phyloP scores from a whole-genome alignment of 768 basidiomycete species.

The Leccinum pellstonianum region DNA sequence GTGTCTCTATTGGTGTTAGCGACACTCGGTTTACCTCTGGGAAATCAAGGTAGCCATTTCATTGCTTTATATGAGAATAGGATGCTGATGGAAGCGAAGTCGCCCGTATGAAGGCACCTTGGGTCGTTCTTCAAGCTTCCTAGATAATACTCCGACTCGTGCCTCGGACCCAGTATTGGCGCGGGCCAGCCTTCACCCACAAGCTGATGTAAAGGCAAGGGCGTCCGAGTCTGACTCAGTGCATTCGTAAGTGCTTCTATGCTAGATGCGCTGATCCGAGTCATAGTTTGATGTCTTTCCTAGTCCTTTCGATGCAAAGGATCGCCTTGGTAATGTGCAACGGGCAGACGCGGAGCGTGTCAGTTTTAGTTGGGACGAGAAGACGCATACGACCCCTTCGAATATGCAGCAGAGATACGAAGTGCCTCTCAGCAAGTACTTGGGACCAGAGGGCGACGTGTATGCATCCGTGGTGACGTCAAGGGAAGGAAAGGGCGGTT shows the following conservation, averaged over 20 bases:
- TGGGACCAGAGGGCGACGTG: background rate
- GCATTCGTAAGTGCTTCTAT: constrained; percentile 7
- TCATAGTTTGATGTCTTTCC: background rate
- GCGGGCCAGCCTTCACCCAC: background rate
- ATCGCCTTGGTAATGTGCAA: background rate
- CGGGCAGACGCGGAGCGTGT: background rate
- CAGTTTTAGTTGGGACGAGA: constrained; percentile 5
- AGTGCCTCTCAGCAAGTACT: constrained; percentile 19
- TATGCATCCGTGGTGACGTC: background rate
- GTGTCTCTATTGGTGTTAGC: background rate
- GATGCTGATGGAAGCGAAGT: constrained; percentile 6
- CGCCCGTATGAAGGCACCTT: background rate
- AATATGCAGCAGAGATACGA: constrained; percentile 8
- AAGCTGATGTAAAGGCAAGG: background rate
- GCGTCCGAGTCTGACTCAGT: background rate
- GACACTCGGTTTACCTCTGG: background rate
- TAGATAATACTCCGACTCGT: background rate
- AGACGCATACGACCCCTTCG: background rate
- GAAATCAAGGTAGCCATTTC: background rate
- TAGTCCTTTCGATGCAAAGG: constrained; percentile 1
- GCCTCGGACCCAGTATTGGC: background rate
- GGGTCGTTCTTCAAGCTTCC: background rate
- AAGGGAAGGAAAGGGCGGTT: background rate
- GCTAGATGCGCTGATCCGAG: background rate
- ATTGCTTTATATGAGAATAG: background rate